Base-by-base conservation (phyloP, 345 rosid genomes). In the Boechera retrofracta region DNA sequence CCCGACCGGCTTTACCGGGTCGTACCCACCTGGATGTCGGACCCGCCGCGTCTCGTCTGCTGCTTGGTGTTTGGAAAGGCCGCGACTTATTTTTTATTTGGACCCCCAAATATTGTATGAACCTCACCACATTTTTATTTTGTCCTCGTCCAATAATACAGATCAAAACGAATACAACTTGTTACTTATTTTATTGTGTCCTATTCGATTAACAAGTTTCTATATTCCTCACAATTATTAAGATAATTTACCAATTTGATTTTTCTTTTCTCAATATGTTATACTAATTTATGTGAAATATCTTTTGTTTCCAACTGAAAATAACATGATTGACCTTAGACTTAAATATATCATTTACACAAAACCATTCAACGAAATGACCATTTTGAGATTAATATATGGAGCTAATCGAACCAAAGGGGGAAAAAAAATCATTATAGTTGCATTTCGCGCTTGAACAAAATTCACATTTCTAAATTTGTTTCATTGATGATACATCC, bases 1-100 rank as follows among this genome's bases (percentile, higher is more conserved):
- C 52, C 77, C 77, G 49, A 4, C 56, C 64, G 64, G 4, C 54
- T 12, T 41, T 4, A 62, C 61, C 53, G 69, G 76, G 52, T 72
- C 62, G 5, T 54, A 41, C 71, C 71, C 71, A 44, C 21, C 42
- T 62, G 24, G 61, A 38, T 62, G 21, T 39, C 5, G 24, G 63
- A 63, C 63, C 63, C 77, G 72, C 77, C 71, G 77, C 71, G 55
- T 74, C 71, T 33, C 77, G 13, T 42, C n/a, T 65, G 65, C 39
- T 64, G 12, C 52, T 74, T 74, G 56, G 57, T 31, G 29, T 5
- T 31, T 74, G 71, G 56, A 74, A 74, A 74, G 64, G 77, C 38
- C 77, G 33, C 11, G 56, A 45, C 64, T 45, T 54, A 42, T 63
- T 2, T 10, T 16, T 5, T 39, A 49, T 48, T 48, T 35, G 15